Percentiles rank a stretch among this genome's conserved stretches.
Conservation (phyloP, 1,139 yeast species). For the Pichia sp. region DNA sequence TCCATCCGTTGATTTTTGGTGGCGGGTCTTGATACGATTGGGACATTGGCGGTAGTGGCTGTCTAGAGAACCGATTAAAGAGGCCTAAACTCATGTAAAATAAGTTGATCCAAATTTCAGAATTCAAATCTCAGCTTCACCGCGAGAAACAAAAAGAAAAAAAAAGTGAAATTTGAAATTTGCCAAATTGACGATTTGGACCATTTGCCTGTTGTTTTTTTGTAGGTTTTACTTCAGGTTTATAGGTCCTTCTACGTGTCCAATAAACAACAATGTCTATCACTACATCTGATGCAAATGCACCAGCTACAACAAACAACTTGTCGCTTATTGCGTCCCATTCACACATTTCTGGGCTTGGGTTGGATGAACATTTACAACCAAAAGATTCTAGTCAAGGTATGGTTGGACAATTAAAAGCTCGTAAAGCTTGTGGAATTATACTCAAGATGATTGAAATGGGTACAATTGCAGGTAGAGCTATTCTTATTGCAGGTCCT, state of each 20-base stretch:
- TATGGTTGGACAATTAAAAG: conserved; percentile 95
- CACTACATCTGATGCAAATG: conserved; percentile 28
- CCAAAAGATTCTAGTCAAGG: conserved; percentile 82
- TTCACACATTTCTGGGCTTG: conserved; percentile 92
- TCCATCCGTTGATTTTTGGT: conserved; percentile 19
- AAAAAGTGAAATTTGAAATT: neutral
- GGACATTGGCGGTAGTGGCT: neutral
- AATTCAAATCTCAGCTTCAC: too few species aligned
- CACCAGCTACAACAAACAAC: conserved; percentile 11
- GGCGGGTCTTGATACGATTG: conserved; percentile 14
- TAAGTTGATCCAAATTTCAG: neutral
- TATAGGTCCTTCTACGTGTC: neutral
- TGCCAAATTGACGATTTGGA: neutral
- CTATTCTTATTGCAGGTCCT: conserved; percentile 93
- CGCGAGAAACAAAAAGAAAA: neutral
- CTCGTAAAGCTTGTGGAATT: conserved; percentile 94
- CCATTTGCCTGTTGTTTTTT: neutral
- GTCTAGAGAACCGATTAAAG: neutral
- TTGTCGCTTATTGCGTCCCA: conserved; percentile 88
- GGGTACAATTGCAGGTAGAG: conserved; percentile 95
- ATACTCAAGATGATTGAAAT: conserved; percentile 88
- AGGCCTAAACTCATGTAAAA: neutral
- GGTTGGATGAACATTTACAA: conserved; percentile 82
- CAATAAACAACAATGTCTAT: conserved; percentile 32
- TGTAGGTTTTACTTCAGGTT: neutral